Base-by-base conservation (phyloP, 306 rosid species). In the Vachellia collinsii region DNA sequence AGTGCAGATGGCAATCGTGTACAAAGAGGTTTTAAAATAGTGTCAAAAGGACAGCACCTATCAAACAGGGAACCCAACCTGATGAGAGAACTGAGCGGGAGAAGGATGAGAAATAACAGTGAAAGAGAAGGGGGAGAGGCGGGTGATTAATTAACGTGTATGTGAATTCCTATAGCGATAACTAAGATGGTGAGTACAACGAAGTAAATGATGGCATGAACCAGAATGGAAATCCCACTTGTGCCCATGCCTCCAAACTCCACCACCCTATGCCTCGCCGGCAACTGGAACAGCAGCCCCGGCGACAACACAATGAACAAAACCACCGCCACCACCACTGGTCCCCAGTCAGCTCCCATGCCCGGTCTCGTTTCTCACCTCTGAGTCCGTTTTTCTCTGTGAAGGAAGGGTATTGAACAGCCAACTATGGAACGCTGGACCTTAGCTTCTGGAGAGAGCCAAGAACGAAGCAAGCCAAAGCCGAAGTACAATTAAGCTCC, bases 161-260 rank as follows among this genome's bases (percentile, higher is more conserved):
- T 46, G 82, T 95, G 99, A 87, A 95, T 89, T 80, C 99, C 99
- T 51, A 95, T 78, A 16, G 94, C 99, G 73, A 93, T 76, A 84
- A 88, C 12, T 85, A 95, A 82, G 79, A 95, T 88, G 75, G 98
- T 93, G 77, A 91, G 74, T 82, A 95, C 82, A 83, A 93, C 89
- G 70, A 93, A 93, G 90, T 68, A 95, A 34, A 95, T 84, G 53
- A 95, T 72, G 73, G 98, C 98, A 80, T 95, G 99, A 75, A 96
- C 82, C 84, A 96, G 87, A 84, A 96, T 96, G 63, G 99, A 86
- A 77, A 96, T 92, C 51, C 99, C 99, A 77, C 99, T 96, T 11
- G 99, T 96, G 85, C 19, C 20, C 99, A 96, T 92, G 92, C 89
- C 89, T 8, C 99, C 99, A 51, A 96, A 96, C 86, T 96, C 99